Percentiles rank a stretch among this genome's conserved stretches.
Conservation (phyloP, 352 stramenopile genomes). For the Paralagenidium karlingii region DNA sequence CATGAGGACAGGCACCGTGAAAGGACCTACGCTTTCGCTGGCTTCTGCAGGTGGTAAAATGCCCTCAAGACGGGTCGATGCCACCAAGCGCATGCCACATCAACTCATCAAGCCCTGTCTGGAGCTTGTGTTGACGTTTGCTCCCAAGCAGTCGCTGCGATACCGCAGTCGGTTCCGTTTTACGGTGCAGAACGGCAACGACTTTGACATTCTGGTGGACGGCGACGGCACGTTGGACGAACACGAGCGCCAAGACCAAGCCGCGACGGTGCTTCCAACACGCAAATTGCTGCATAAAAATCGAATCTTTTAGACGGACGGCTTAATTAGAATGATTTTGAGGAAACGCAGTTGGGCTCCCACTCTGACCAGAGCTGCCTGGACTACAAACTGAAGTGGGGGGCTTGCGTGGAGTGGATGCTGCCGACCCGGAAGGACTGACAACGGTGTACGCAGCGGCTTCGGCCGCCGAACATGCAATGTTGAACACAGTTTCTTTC, state of each 20-base stretch:
- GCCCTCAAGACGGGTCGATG: conserved; percentile 16
- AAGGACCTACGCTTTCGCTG: conserved; percentile 42
- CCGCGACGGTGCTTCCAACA: too few species aligned
- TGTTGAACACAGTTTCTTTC: conserved; percentile 79
- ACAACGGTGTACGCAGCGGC: too few species aligned
- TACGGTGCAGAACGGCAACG: conserved; percentile 32
- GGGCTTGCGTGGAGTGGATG: too few species aligned
- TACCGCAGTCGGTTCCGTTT: conserved; percentile 67
- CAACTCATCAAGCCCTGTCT: conserved; percentile 25
- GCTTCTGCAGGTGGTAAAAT: conserved; percentile 29
- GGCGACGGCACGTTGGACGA: conserved; percentile 52
- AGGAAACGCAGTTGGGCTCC: too few species aligned
- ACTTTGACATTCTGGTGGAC: conserved; percentile 62
- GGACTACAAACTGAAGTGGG: too few species aligned
- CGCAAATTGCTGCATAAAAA: too few species aligned
- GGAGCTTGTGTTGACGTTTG: conserved; percentile 37
- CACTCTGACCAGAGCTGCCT: too few species aligned
- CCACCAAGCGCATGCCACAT: conserved; percentile 10
- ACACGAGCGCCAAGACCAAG: too few species aligned
- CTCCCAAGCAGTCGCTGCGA: conserved; percentile 13
- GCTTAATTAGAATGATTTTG: too few species aligned
- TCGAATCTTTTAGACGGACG: too few species aligned
- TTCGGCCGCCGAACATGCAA: too few species aligned
- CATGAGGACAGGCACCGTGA: conserved; percentile 18
- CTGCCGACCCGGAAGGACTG: too few species aligned